Base-by-base conservation (phyloP, 2,329 filamentous ascomycete genomes). In the Neonectria coccinea region DNA sequence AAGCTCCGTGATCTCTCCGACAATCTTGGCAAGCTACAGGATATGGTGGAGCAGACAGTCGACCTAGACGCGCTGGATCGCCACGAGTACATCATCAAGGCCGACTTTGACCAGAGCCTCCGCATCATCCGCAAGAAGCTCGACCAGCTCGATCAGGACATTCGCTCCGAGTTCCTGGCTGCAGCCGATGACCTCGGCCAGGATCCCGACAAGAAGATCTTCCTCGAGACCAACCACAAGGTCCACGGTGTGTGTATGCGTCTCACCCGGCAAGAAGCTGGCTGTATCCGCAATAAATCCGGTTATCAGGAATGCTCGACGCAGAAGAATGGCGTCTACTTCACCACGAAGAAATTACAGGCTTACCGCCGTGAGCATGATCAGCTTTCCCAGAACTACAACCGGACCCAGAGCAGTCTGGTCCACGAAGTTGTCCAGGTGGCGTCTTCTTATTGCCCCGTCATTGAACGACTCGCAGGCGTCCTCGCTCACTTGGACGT, bases 41-140 rank as follows among this genome's bases (percentile, higher is more conserved):
- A 99, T 77, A 97, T 99, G 93, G 96, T 99, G 0, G 96, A 99
- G 82, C 97, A 96, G 2, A 99, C 97, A 0, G 94, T 99, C 14
- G 96, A 99, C 75, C 87, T 99, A 0, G 93, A 97, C 62, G 96
- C 96, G 3, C 87, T 99, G 11, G 95, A 99, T 74, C 94, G 96
- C 70, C 96, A 99, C 75, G 96, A 99, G 77, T 99, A 97, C 80
- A 95, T 97, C 73, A 99, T 99, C 86, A 99, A 98, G 80, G 92
- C 97, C 1, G 96, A 99, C 75, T 99, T 97, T 69, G 96, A 99
- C 74, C 94, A 97, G 63, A 88, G 90, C 59, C 84, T 99, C 41
- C 89, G 91, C 18, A 89, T 92, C n/a, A 97, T 99, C 71, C 89
- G 93, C 56, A 94, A 92, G 81, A 96, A 95, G 76, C 88, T 99